These are phyloP conservation scores for Wolfiporia cocos DNA, from an alignment of 1,284 basidiomycete genomes.

Conservation along the genomic window DNA sequence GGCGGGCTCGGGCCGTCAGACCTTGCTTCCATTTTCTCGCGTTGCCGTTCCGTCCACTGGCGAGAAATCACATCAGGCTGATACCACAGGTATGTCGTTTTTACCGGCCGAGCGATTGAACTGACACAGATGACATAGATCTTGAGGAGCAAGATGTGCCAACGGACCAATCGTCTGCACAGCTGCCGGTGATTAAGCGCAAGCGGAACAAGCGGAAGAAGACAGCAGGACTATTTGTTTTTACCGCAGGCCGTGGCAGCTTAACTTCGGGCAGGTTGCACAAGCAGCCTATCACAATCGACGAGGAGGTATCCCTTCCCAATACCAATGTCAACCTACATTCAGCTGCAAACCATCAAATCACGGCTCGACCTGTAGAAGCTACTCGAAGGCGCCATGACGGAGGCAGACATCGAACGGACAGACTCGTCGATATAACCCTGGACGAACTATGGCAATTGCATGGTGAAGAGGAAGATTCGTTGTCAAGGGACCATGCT, in stretches of 20 bases:
- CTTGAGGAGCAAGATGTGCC: no score
- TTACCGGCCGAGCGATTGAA: no score
- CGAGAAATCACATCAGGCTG: not conserved
- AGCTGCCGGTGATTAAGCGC: no score
- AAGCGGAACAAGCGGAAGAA: conserved; percentile 10
- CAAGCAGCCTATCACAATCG: conserved; percentile 13
- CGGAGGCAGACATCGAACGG: not conserved
- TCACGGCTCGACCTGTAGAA: not conserved
- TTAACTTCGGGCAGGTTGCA: conserved; percentile 11
- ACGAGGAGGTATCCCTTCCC: conserved; percentile 8
- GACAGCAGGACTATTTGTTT: conserved; percentile 11
- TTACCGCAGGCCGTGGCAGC: conserved; percentile 10
- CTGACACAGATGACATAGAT: no score
- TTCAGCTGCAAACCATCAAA: not conserved
- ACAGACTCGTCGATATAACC: conserved; percentile 4
- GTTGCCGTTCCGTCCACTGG: not conserved
- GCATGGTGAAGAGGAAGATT: conserved; percentile 4
- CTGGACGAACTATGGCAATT: conserved; percentile 13
- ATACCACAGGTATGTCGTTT: no score
- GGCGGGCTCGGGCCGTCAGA: conserved; percentile 13
- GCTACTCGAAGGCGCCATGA: not conserved
- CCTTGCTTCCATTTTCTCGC: conserved; percentile 12
- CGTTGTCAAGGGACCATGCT: conserved; percentile 8
- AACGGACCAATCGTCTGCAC: no score
- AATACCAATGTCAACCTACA: not conserved